Conservation (phyloP, 495 filamentous ascomycete genomes). For the Hypoxylon intermedium region DNA sequence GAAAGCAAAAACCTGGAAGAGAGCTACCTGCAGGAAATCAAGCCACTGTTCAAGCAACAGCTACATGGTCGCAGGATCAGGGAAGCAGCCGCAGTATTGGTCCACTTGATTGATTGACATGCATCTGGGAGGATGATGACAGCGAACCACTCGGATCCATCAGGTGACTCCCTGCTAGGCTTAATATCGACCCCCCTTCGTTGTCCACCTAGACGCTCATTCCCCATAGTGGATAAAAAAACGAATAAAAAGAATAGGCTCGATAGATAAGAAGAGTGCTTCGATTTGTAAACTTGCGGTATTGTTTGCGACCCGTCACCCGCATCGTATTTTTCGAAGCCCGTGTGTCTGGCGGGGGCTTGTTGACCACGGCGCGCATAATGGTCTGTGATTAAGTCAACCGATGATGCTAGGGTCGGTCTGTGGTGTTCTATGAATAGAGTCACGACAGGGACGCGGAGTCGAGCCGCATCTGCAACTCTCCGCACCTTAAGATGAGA, state of each 20-base stretch:
- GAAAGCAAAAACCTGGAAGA: constrained; percentile 20
- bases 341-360: constrained; percentile 9
- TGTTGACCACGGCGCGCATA: constrained; percentile 23
- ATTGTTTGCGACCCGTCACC: background rate
- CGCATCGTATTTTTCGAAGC: background rate
- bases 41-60: constrained; percentile 6
- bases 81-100: constrained; percentile 9
- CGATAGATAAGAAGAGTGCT: background rate
- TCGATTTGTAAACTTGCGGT: background rate
- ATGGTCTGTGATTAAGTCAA: constrained; percentile 28
- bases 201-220: constrained; percentile 5
- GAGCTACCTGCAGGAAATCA: constrained; percentile 24
- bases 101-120: constrained; percentile 23
- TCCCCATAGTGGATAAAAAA: constrained; percentile 1
- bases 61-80: constrained; percentile 24
- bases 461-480: constrained; percentile 34
- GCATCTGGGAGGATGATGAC: constrained; percentile 17
- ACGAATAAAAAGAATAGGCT: background rate
- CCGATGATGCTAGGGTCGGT: constrained; percentile 22
- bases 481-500: constrained; percentile 17
- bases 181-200: constrained; percentile 15
- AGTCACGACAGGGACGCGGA: constrained; percentile 25
- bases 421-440: constrained; percentile 38
- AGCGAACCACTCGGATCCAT: constrained; percentile 29
- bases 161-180: constrained; percentile 23